These are phyloP conservation scores for Aureobasidium melanogenum DNA, from an alignment of 2,329 filamentous ascomycete genomes.

Conservation along the genomic window DNA sequence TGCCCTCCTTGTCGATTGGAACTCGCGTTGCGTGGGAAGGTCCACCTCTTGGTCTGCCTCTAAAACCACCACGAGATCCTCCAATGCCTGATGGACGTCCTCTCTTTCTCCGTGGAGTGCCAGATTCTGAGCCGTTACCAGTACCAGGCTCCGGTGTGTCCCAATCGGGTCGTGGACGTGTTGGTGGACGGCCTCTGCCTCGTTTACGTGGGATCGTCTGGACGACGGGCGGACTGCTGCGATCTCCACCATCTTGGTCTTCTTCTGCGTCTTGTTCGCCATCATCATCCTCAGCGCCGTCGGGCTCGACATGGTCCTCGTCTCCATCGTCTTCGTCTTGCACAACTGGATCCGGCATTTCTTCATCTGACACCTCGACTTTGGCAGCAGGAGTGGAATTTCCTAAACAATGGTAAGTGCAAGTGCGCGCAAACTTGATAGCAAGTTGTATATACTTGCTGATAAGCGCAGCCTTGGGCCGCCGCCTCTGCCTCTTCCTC, in stretches of 20 bases:
- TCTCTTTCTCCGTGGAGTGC: constrained; percentile 41
- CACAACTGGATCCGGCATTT: constrained; percentile 17
- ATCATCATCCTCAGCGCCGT: constrained; percentile 47
- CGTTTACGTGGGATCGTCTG: constrained; percentile 48
- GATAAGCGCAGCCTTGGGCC: constrained; percentile 9
- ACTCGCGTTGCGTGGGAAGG: constrained; percentile 72
- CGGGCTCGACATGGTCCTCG: constrained; percentile 52
- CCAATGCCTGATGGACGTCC: constrained; percentile 35
- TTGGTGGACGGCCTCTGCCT: constrained; percentile 71
- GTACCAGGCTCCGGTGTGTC: constrained; percentile 49
- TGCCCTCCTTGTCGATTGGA: constrained; percentile 87
- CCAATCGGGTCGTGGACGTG: constrained; percentile 75
- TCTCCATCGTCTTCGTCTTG: constrained; percentile 32
- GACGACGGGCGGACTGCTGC: constrained; percentile 41
- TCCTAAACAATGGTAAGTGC: constrained; percentile 13
- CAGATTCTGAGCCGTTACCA: constrained; percentile 37
- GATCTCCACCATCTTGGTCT: constrained; percentile 41
- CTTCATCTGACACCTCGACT: constrained; percentile 22
- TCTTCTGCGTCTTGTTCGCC: constrained; percentile 38
- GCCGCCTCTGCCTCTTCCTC: constrained; percentile 5
- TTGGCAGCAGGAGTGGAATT: constrained; percentile 19
- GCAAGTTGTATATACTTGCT: neutral
- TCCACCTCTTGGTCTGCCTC: constrained; percentile 64
- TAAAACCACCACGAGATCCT: constrained; percentile 50
- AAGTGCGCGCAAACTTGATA: neutral